These are phyloP conservation scores for Ophiocordyceps unilateralis DNA, from an alignment of 2,329 filamentous ascomycete genomes.

Conservation along the genomic window DNA sequence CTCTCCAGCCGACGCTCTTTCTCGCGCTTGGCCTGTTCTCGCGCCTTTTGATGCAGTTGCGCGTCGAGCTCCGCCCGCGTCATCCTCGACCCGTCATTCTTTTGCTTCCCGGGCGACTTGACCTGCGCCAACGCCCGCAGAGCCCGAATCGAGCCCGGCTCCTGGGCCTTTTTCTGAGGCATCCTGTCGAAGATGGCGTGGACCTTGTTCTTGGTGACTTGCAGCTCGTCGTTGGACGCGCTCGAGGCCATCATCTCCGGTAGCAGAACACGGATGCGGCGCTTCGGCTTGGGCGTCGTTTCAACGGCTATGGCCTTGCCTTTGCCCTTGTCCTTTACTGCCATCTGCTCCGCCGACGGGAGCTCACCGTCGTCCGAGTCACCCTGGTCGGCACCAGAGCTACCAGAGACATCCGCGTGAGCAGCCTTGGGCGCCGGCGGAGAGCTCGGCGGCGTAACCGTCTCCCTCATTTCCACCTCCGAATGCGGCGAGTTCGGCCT, in stretches of 20 bases:
- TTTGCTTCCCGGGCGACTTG: conserved; percentile 39
- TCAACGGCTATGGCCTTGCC: conserved; percentile 13
- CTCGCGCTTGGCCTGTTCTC: conserved; percentile 63
- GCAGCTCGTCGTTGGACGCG: conserved; percentile 39
- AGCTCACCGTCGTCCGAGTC: conserved; percentile 17
- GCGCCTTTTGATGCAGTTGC: conserved; percentile 51
- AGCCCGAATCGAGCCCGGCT: conserved; percentile 44
- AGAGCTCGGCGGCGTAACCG: conserved; percentile 58
- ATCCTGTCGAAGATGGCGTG: conserved; percentile 53
- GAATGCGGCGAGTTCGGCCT: conserved; percentile 32
- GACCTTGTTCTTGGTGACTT: conserved; percentile 41
- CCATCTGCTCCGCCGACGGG: conserved; percentile 18
- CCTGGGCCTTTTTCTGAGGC: conserved; percentile 43
- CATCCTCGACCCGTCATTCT: conserved; percentile 37
- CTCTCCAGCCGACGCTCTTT: conserved; percentile 61
- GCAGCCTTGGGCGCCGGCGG: conserved; percentile 24
- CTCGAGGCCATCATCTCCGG: conserved; percentile 23
- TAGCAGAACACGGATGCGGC: conserved; percentile 33
- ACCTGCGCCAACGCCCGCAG: conserved; percentile 63
- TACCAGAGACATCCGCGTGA: background rate
- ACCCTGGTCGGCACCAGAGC: too few relatives aligned
- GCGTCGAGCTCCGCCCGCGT: conserved; percentile 52
- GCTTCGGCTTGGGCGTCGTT: conserved; percentile 16
- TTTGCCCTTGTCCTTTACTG: conserved; percentile 46
- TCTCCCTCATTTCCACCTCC: conserved; percentile 31